These are phyloP conservation scores for Geotrichum fermentans DNA, from an alignment of 1,139 yeast genomes.

Conservation along the genomic window DNA sequence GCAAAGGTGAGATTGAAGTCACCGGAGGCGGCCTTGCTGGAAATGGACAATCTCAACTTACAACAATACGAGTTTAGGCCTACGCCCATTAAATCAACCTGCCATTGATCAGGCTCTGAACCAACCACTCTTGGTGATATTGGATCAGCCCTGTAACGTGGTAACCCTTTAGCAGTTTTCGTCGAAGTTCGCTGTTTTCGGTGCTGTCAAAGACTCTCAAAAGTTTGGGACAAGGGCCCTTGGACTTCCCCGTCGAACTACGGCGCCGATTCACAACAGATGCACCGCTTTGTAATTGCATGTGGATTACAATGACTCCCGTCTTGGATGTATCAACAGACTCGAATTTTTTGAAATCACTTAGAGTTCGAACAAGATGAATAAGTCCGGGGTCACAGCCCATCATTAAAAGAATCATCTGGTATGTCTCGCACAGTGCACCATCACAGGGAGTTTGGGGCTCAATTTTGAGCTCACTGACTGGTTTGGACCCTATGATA, in stretches of 20 bases:
- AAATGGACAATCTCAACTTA: too few species aligned
- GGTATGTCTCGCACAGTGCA: constrained; percentile 2
- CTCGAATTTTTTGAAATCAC: background rate
- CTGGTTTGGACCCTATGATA: background rate
- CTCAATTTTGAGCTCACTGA: background rate
- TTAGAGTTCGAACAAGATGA: background rate
- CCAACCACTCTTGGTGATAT: constrained; percentile 34
- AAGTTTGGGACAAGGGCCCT: constrained; percentile 5
- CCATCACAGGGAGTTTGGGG: constrained; percentile 16
- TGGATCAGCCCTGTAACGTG: constrained; percentile 19
- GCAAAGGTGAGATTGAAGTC: too few species aligned
- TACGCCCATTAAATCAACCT: constrained; percentile 30
- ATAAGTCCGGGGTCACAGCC: constrained; percentile 6
- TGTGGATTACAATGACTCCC: constrained; percentile 7
- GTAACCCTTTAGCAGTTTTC: constrained; percentile 17
- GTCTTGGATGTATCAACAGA: background rate
- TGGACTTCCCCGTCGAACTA: too few species aligned
- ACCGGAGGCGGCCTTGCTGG: too few species aligned
- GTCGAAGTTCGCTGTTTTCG: constrained; percentile 12
- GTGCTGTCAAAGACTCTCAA: constrained; percentile 5
- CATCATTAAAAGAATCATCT: constrained; percentile 3
- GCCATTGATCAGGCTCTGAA: constrained; percentile 35
- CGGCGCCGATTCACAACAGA: too few species aligned
- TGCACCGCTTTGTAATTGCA: constrained; percentile 3
- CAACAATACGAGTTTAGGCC: too few species aligned